phyloP scores from a whole-genome alignment of 495 filamentous ascomycete genomes.

The Aspergillus funiculosus region DNA sequence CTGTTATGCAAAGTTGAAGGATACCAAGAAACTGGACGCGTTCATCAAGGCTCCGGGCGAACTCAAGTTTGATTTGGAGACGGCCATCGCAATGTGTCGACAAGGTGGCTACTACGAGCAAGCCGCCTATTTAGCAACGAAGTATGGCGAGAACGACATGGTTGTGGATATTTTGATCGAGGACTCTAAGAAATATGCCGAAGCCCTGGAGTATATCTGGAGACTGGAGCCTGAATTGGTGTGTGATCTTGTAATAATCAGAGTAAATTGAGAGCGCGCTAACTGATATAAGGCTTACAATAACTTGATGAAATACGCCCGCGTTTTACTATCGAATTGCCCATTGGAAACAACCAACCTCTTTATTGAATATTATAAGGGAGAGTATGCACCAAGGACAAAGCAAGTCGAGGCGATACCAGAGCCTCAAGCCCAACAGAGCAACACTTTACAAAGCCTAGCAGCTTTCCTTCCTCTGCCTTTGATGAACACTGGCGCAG shows the following conservation, averaged over 20 bases:
- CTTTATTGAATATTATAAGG: conserved; percentile 91
- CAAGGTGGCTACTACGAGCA: conserved; percentile 98
- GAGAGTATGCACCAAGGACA: conserved; percentile 68
- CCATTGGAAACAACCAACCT: conserved; percentile 71
- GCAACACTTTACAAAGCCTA: conserved; percentile 73
- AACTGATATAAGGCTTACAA: conserved; percentile 61
- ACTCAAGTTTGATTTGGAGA: conserved; percentile 93
- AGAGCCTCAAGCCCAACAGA: conserved; percentile 50
- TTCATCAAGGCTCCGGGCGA: conserved; percentile 96
- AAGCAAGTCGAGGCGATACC: conserved; percentile 47
- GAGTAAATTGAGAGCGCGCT: background rate
- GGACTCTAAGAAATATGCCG: conserved; percentile 80
- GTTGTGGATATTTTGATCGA: conserved; percentile 95
- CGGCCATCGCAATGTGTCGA: conserved; percentile 94
- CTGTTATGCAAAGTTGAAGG: conserved; percentile 96
- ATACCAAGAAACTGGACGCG: conserved; percentile 87
- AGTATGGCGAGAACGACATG: conserved; percentile 88
- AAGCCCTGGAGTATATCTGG: conserved; percentile 88
- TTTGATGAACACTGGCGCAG: conserved; percentile 63
- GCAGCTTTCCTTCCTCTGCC: conserved; percentile 77
- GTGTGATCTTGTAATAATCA: conserved; percentile 24
- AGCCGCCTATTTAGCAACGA: conserved; percentile 89
- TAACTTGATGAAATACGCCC: conserved; percentile 91
- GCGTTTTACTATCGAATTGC: conserved; percentile 81
- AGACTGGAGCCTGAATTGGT: conserved; percentile 77